A percentile compares a stretch with the other conserved stretches of the same genome.
These are phyloP conservation scores for Phytopythium kandeliae DNA, from an alignment of 352 stramenopile species.

Conservation along the genomic window DNA sequence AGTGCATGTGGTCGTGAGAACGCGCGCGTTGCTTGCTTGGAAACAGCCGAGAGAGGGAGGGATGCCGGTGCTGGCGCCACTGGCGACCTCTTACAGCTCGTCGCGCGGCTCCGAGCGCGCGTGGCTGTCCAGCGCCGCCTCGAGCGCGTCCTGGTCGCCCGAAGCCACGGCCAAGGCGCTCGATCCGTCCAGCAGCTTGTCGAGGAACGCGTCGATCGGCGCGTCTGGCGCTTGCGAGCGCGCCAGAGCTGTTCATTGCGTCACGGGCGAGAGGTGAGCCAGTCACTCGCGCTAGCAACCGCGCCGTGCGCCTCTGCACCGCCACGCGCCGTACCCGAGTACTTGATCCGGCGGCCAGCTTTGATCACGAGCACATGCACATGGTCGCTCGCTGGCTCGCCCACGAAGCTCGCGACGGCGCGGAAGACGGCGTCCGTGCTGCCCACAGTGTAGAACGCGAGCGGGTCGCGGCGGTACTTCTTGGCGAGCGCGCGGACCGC, in stretches of 20 bases:
- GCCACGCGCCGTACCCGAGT: constrained; percentile 29
- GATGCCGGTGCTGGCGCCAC: too few relatives aligned
- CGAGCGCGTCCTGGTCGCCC: constrained; percentile 17
- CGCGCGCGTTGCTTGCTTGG: background rate
- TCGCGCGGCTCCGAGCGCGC: constrained; percentile 5
- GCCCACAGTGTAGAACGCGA: constrained; percentile 48
- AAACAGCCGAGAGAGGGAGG: too few relatives aligned
- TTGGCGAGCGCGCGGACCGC: constrained; percentile 57
- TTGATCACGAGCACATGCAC: constrained; percentile 49
- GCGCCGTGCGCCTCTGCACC: background rate
- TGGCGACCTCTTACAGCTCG: constrained; percentile 6
- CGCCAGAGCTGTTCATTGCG: constrained; percentile 20
- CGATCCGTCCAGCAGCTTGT: constrained; percentile 65
- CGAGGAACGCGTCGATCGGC: constrained; percentile 39
- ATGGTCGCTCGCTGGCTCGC: constrained; percentile 6
- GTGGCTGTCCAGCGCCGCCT: constrained; percentile 10
- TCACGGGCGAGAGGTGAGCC: too few relatives aligned
- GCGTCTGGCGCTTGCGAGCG: constrained; percentile 20
- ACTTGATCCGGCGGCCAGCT: constrained; percentile 55
- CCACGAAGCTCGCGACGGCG: constrained; percentile 32
- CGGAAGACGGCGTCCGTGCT: constrained; percentile 29
- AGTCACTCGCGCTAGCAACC: background rate
- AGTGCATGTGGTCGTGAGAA: background rate
- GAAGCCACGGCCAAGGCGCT: constrained; percentile 29
- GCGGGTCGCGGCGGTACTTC: constrained; percentile 71